Conservation (phyloP, 805 yeast species). For the Candida montana region DNA sequence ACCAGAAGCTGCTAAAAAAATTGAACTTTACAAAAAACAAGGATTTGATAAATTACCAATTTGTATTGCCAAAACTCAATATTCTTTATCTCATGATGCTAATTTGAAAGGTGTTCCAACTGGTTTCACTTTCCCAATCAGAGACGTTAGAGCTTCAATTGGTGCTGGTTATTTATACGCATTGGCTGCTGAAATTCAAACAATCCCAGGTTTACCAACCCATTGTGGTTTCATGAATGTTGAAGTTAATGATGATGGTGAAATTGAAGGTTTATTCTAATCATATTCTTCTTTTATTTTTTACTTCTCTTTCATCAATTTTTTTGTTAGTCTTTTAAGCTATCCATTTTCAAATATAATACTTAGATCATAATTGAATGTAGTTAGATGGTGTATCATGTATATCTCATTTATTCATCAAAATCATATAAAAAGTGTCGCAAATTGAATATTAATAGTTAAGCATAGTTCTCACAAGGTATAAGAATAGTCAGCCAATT, state of each 20-base stretch:
- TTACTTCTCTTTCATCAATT: too few relatives aligned
- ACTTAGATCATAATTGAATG: too few relatives aligned
- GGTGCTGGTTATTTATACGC: conserved; percentile 88
- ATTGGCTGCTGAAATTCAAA: conserved; percentile 79
- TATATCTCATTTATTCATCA: too few relatives aligned
- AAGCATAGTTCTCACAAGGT: too few relatives aligned
- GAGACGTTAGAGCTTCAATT: conserved; percentile 71
- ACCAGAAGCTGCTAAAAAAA: conserved; percentile 74
- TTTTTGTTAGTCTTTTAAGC: too few relatives aligned
- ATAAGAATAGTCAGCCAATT: too few relatives aligned
- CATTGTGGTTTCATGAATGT: conserved; percentile 85
- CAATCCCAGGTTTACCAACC: conserved; percentile 83
- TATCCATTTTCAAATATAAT: too few relatives aligned
- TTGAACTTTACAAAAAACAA: conserved; percentile 62
- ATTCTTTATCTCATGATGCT: conserved; percentile 80
- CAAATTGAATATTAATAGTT: too few relatives aligned
- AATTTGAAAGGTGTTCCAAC: conserved; percentile 78
- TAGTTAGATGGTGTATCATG: too few relatives aligned
- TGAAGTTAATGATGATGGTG: conserved; percentile 74
- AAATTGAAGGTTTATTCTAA: conserved; percentile 83
- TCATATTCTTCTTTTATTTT: too few relatives aligned
- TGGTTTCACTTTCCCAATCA: conserved; percentile 72
- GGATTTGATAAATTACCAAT: conserved; percentile 76
- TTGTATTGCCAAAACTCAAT: conserved; percentile 83
- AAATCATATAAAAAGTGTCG: too few relatives aligned